A percentile compares a stretch with the other conserved stretches of the same genome.
These are phyloP conservation scores for Marasmius fiardii DNA, from an alignment of 1,284 basidiomycete species.

Conservation along the genomic window DNA sequence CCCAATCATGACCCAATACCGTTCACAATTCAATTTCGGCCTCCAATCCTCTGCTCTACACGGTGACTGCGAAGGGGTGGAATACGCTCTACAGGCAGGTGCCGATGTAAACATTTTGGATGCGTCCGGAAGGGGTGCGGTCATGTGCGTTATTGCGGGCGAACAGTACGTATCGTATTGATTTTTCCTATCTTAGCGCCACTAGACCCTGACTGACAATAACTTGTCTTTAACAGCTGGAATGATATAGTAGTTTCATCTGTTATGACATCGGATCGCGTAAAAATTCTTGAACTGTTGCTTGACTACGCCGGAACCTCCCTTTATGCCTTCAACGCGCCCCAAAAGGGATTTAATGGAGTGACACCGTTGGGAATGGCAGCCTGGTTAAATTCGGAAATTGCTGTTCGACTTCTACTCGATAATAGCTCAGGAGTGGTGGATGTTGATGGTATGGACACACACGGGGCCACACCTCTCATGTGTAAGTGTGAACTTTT, in stretches of 20 bases:
- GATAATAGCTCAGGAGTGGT: conserved; percentile 57
- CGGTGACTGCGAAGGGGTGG: conserved; percentile 52
- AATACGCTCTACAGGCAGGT: conserved; percentile 49
- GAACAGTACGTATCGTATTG: conserved; percentile 46
- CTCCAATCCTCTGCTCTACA: conserved; percentile 55
- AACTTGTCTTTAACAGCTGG: conserved; percentile 42
- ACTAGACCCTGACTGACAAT: conserved; percentile 4
- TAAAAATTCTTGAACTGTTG: conserved; percentile 52
- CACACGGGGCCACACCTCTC: conserved; percentile 67
- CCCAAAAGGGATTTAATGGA: conserved; percentile 60
- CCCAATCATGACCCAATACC: conserved; percentile 11
- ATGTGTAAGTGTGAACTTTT: conserved; percentile 59
- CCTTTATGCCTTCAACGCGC: conserved; percentile 65
- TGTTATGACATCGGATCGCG: conserved; percentile 50
- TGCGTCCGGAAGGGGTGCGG: conserved; percentile 51
- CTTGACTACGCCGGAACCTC: conserved; percentile 53
- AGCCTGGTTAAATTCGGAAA: conserved; percentile 64
- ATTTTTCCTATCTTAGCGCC: conserved; percentile 1
- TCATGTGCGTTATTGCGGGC: conserved; percentile 67
- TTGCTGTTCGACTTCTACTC: conserved; percentile 54
- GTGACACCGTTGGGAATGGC: conserved; percentile 74
- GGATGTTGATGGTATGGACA: conserved; percentile 67
- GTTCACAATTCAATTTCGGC: conserved; percentile 38
- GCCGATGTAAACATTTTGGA: conserved; percentile 67
- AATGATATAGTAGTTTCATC: conserved; percentile 56